Conservation (phyloP, 176 grass and related monocot species). For the Puya raimondii region DNA sequence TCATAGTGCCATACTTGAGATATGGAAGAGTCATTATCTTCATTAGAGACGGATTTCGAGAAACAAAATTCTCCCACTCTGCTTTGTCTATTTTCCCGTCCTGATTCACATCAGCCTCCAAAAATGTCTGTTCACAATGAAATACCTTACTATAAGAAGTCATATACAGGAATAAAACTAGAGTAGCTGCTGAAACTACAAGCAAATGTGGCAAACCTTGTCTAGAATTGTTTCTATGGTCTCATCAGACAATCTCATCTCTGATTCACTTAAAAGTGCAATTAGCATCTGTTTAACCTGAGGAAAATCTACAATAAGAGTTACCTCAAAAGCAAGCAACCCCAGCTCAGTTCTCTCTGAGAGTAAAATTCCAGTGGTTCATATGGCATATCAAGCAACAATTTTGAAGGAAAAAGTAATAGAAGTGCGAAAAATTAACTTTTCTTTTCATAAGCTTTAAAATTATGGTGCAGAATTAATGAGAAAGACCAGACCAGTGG, state of each 20-base stretch:
- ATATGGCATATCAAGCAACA: background rate
- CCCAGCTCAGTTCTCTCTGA: background rate
- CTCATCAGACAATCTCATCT: constrained; percentile 89
- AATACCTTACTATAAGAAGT: background rate
- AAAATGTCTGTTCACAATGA: constrained; percentile 71
- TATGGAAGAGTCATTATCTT: constrained; percentile 99
- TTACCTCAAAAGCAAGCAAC: background rate
- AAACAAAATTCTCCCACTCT: constrained; percentile 88
- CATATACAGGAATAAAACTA: constrained; percentile 1
- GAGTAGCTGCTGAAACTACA: constrained; percentile 12
- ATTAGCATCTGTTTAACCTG: constrained; percentile 98
- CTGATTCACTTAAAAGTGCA: constrained; percentile 88
- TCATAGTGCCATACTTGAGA: constrained; percentile 50
- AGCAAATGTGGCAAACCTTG: constrained; percentile 54
- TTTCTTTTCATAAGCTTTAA: background rate
- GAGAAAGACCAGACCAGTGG: background rate
- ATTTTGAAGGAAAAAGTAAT: background rate
- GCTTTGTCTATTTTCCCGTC: constrained; percentile 93
- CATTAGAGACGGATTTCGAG: constrained; percentile 80
- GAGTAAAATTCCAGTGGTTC: background rate
- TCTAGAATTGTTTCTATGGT: constrained; percentile 85
- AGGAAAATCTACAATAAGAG: constrained; percentile 14
- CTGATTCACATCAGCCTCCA: constrained; percentile 71
- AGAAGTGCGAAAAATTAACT: background rate
- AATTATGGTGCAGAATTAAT: background rate